Evolutionary conservation across 164 flowering plant genomes (phyloP).

Genomic region (Chloranthus sessilifolius): DNA sequence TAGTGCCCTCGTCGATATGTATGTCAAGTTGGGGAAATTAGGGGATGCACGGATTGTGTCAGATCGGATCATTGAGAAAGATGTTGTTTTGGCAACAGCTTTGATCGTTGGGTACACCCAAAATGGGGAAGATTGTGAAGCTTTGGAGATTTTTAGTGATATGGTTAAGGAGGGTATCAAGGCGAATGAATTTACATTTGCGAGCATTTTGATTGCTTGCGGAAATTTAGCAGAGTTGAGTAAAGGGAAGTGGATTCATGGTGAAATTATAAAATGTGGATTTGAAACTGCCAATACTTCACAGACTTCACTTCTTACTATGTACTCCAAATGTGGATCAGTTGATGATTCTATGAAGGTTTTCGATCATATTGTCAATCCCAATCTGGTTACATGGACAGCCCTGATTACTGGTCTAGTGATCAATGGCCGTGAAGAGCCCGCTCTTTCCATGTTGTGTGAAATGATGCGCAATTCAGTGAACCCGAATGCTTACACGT

Average conservation of each 20-base stretch:
- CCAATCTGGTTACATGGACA: constrained; percentile 58
- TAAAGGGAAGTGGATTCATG: constrained; percentile 43
- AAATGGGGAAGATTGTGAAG: constrained; percentile 34
- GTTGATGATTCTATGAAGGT: constrained; percentile 39
- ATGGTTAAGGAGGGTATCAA: constrained; percentile 36
- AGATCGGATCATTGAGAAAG: constrained; percentile 34
- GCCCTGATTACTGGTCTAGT: constrained; percentile 46
- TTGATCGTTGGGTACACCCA: constrained; percentile 57
- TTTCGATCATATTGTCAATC: constrained; percentile 28
- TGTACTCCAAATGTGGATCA: constrained; percentile 55
- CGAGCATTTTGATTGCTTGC: constrained; percentile 46
- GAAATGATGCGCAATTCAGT: constrained; percentile 35
- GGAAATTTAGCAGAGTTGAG: constrained; percentile 32
- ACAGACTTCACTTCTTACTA: constrained; percentile 51
- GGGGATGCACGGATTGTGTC: constrained; percentile 36
- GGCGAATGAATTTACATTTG: constrained; percentile 47
- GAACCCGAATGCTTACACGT: constrained; percentile 40
- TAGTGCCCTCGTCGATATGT: constrained; percentile 60
- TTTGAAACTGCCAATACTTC: constrained; percentile 31
- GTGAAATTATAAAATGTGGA: constrained; percentile 35
- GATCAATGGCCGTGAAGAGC: constrained; percentile 47
- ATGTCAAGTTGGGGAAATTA: constrained; percentile 41
- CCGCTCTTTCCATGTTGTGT: constrained; percentile 32
- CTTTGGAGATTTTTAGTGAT: constrained; percentile 30
- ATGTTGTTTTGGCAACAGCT: constrained; percentile 49